These are phyloP conservation scores for Ceratocystis huliohia DNA, from an alignment of 2,329 filamentous ascomycete species.

Conservation along the genomic window DNA sequence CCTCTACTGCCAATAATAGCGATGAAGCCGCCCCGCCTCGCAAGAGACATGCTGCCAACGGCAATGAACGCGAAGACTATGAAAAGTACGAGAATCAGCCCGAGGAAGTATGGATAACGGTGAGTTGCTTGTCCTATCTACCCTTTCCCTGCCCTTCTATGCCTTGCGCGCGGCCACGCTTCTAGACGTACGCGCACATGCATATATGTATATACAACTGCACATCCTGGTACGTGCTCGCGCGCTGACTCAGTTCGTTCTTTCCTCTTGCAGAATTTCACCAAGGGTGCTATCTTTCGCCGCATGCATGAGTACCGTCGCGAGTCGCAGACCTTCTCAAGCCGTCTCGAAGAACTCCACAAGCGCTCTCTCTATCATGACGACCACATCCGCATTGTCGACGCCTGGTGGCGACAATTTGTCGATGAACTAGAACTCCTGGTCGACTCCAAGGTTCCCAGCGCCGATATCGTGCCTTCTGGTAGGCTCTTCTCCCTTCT, in stretches of 20 bases:
- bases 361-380: conserved; percentile 73
- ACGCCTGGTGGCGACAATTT: conserved; percentile 78
- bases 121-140: conserved; percentile 33
- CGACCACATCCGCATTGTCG: conserved; percentile 79
- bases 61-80: conserved; percentile 45
- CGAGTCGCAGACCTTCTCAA: conserved; percentile 69
- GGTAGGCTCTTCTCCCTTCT: conserved; percentile 23
- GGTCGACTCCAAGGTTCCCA: conserved; percentile 7
- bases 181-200: too few relatives aligned
- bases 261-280: conserved; percentile 51
- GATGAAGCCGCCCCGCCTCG: conserved; percentile 78
- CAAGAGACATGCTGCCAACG: conserved; percentile 87
- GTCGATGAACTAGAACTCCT: conserved; percentile 18
- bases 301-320: conserved; percentile 98
- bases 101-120: conserved; percentile 51
- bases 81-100: conserved; percentile 42
- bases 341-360: conserved; percentile 65
- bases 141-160: neutral
- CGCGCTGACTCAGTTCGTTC: conserved; percentile 26
- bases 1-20: conserved; percentile 50
- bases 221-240: neutral
- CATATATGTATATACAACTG: too few relatives aligned
- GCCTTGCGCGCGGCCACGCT: too few relatives aligned
- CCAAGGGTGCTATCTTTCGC: conserved; percentile 92
- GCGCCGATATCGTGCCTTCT: conserved; percentile 18